Evolutionary conservation across 495 filamentous ascomycete genomes (phyloP).

Genomic region (Parathielavia appendiculata): DNA sequence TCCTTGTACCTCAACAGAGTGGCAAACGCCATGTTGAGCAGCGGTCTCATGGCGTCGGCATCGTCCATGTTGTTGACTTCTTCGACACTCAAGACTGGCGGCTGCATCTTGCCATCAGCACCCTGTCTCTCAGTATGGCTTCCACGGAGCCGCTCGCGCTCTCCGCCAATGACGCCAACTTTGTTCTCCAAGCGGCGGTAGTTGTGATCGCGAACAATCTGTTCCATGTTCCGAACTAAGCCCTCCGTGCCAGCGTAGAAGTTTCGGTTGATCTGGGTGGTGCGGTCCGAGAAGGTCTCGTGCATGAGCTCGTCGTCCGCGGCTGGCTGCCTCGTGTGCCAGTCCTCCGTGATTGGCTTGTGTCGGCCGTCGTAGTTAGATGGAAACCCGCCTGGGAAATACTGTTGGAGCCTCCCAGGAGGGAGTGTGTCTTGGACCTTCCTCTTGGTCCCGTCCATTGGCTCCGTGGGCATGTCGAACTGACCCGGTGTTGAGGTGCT

Average conservation of each 20-base stretch:
- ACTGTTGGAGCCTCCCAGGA: conserved; percentile 16
- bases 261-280: conserved; percentile 20
- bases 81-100: conserved; percentile 18
- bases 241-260: conserved; percentile 34
- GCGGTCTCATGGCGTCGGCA: conserved; percentile 30
- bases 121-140: conserved; percentile 11
- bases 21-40: conserved; percentile 39
- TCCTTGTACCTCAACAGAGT: conserved; percentile 32
- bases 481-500: neutral
- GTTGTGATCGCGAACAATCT: conserved; percentile 26
- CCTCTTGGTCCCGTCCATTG: neutral
- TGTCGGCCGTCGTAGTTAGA: conserved; percentile 16
- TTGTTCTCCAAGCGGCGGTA: conserved; percentile 19
- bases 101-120: conserved; percentile 19
- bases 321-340: conserved; percentile 13
- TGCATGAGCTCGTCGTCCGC: neutral
- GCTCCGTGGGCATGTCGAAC: neutral
- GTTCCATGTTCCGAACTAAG: conserved; percentile 23
- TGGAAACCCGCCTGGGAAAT: conserved; percentile 20
- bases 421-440: conserved; percentile 26
- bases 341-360: conserved; percentile 6
- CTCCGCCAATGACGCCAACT: conserved; percentile 29
- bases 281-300: conserved; percentile 11
- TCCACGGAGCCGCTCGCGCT: conserved; percentile 19
- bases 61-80: conserved; percentile 34